A percentile compares a stretch with the other conserved stretches of the same genome.
Evolutionary conservation across 768 basidiomycete genomes (phyloP).

Genomic region (Arthromyces matolae): DNA sequence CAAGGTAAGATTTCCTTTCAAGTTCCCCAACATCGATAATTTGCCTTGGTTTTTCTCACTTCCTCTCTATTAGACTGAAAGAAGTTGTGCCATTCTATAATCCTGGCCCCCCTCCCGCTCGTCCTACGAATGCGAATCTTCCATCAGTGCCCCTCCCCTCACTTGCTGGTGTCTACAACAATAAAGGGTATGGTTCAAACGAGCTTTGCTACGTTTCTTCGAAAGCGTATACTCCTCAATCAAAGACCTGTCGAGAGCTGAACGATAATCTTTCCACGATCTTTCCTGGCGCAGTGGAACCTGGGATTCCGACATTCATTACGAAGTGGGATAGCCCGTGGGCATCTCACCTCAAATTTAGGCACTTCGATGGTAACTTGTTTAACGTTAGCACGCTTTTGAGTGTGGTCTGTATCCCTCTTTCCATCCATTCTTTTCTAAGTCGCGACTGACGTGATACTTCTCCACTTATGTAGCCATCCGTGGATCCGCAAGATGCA

Average conservation of each 20-base stretch:
- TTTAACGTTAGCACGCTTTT: conserved; percentile 17
- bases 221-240: not conserved
- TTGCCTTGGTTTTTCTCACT: not conserved
- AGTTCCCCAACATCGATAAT: not conserved
- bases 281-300: conserved; percentile 19
- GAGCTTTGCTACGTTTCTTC: conserved; percentile 20
- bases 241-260: conserved; percentile 5
- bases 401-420: no score
- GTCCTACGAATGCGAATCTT: conserved; percentile 9
- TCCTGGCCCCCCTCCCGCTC: no score
- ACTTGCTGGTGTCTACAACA: conserved; percentile 19
- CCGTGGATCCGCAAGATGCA: no score
- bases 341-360: conserved; percentile 15
- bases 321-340: conserved; percentile 15
- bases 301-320: conserved; percentile 17
- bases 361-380: conserved; percentile 19
- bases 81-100: no score
- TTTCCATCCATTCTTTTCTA: no score
- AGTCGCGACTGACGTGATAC: no score
- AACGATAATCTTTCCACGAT: conserved; percentile 5
- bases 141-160: conserved; percentile 16
- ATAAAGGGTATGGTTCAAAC: conserved; percentile 21
- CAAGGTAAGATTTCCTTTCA: conserved; percentile 10
- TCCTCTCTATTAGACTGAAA: not conserved
- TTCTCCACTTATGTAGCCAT: no score